Conservation (phyloP, 352 stramenopile species). For the Blastocystis sp. region DNA sequence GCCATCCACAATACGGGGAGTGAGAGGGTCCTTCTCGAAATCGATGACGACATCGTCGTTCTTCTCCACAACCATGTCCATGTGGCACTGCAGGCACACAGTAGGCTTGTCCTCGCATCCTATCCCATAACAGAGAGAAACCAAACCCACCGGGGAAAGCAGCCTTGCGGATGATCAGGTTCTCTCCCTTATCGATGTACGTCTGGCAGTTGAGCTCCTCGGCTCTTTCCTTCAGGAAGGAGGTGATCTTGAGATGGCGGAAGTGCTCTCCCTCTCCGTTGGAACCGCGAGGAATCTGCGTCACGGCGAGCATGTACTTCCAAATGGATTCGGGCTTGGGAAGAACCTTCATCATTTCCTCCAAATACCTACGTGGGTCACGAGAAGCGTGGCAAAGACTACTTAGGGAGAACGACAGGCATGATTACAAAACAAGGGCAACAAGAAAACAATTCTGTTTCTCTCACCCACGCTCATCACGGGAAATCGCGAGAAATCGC, state of each 20-base stretch:
- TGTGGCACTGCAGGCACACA: slow-evolving; percentile 57
- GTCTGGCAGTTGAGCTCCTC: slow-evolving; percentile 31
- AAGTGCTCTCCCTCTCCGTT: slow-evolving; percentile 46
- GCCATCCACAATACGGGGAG: slow-evolving; percentile 51
- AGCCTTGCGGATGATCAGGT: slow-evolving; percentile 50
- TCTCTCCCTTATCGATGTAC: slow-evolving; percentile 38
- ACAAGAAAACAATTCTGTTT: background rate
- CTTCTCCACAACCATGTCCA: slow-evolving; percentile 67
- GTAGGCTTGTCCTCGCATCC: slow-evolving; percentile 49
- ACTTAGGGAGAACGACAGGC: slow-evolving; percentile 33
- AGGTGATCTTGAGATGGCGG: slow-evolving; percentile 41
- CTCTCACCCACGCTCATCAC: background rate
- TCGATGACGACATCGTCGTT: slow-evolving; percentile 61
- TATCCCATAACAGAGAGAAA: background rate
- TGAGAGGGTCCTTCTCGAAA: slow-evolving; percentile 48
- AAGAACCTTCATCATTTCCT: slow-evolving; percentile 31
- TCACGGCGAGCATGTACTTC: slow-evolving; percentile 61
- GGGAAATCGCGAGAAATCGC: no score
- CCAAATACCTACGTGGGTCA: slow-evolving; percentile 19
- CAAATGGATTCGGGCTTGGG: slow-evolving; percentile 26
- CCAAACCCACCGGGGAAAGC: slow-evolving; percentile 27
- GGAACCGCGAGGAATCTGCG: slow-evolving; percentile 57
- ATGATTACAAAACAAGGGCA: background rate
- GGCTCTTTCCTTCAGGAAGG: slow-evolving; percentile 45
- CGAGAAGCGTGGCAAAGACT: background rate